Evolutionary conservation across 2,329 filamentous ascomycete genomes (phyloP), one percentile per base, ranked within the genome.

Genomic region (Diaporthe destruens): DNA sequence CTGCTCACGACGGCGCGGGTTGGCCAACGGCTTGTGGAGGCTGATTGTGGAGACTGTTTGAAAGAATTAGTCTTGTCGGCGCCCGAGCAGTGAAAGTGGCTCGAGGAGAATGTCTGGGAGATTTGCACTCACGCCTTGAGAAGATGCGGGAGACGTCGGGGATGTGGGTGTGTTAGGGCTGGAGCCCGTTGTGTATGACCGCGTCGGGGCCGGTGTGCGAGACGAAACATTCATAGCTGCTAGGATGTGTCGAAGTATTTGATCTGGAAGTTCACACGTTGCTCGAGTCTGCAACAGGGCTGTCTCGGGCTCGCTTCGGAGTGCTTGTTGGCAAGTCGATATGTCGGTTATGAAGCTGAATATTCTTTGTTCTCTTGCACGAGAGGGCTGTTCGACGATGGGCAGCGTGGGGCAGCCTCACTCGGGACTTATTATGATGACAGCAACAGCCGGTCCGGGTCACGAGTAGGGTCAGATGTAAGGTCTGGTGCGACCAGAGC

Each of bases 201-300:
- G 75, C 6, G 73, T 68, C 6, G 70, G 73, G 49, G 69, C 74
- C 47, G 75, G 61, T 42, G 70, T 56, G 8, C 75, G 71, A 49
- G 74, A 69, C 3, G 71, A 69, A 25, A 72, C 73, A 23, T 53
- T 68, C 75, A 74, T 74, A 34, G 3, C 74, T 59, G 39, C 36
- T n/a, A 47, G n/a, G 6, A 14, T n/a, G 34, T 11, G 29, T 11
- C 2, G 34, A 23, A 47, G 23, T 42, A 16, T n/a, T 66, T 16
- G 14, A 12, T 14, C 29, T 42, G 23, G 42, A n/a, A 23, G 8
- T 8, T 12, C 1, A 2, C 29, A 16, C 3, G 20, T 5, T 39
- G n/a, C 47, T 39, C 36, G 6, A 5, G 9, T 11, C 18, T 39
- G n/a, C 20, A 16, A 39, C 8, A 39, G n/a, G 6, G 32, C 47